Evolutionary conservation across 805 yeast genomes (phyloP).

Genomic region (Komagataella ulmi): DNA sequence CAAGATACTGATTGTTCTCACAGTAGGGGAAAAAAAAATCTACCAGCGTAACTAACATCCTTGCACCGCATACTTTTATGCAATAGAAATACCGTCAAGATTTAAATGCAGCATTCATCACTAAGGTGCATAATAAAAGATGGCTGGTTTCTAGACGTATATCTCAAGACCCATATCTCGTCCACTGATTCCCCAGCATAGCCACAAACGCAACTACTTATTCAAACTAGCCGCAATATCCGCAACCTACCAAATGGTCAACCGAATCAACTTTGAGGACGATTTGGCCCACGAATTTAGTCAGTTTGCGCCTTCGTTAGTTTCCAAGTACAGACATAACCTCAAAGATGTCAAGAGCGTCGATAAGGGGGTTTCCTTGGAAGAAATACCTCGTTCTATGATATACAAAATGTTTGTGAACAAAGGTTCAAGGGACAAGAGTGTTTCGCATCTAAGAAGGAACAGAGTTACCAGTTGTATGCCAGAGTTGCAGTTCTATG

Average conservation of each 20-base stretch:
- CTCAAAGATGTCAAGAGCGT: background rate
- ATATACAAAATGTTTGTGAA: background rate
- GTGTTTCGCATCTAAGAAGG: background rate
- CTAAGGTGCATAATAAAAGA: background rate
- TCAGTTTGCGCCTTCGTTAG: background rate
- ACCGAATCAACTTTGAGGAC: background rate
- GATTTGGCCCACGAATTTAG: background rate
- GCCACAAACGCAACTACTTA: background rate
- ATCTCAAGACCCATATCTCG: background rate
- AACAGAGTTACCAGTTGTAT: background rate
- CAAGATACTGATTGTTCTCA: too few species aligned
- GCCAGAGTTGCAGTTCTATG: background rate
- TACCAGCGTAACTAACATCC: background rate
- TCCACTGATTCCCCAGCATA: background rate
- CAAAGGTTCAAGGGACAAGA: background rate
- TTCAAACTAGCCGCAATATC: background rate
- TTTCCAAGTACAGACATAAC: background rate
- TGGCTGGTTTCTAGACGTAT: background rate
- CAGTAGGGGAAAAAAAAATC: too few species aligned
- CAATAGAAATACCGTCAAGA: background rate
- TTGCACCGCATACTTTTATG: background rate
- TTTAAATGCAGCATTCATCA: background rate
- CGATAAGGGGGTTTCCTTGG: background rate
- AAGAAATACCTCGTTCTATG: background rate
- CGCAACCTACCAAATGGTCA: background rate